Evolutionary conservation across 2,329 filamentous ascomycete genomes (phyloP), one percentile per base, ranked within the genome.

Genomic region (Aureobasidium vineae): DNA sequence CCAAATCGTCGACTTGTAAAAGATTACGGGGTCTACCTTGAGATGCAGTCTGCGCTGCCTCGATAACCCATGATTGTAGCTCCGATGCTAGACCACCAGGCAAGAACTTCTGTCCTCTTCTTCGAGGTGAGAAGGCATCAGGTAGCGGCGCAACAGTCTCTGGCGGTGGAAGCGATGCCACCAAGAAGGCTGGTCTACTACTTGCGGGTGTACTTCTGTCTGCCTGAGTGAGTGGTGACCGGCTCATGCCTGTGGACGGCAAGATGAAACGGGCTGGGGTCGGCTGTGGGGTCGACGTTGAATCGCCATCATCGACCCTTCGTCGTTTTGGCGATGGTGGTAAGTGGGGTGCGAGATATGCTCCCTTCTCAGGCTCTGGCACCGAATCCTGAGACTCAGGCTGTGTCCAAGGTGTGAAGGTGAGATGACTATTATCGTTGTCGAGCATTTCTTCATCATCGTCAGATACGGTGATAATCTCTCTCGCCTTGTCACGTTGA

Each of bases 101-200:
- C 0, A 83, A 53, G 68, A 82, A 85, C 70, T 81, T 81, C 68
- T 82, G 78, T 0, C 78, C 79, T 67, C 79, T 79, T 31, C 82
- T 77, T 54, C 81, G 80, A 1, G 84, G 84, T 0, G 83, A 85
- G 72, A 86, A 86, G 45, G 80, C 77, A 47, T 84, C 81, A 0
- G 83, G 83, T 0, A 83, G 74, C 0, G 82, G 81, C 5, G 74
- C 73, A 16, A 68, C 54, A 15, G 47, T 69, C 2, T 75, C 74
- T 15, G 72, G 73, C 3, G 75, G 71, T 15, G 74, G 73, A 3
- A 70, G 67, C 2, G 74, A 71, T 2, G 77, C 75, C 66, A 76
- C 73, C 52, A 80, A 70, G 72, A 80, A 80, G 19, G 75, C 70
- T 11, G 79, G 78, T 52, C 78, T 75, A 26, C 66, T 53, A n/a